Conservation (phyloP, 208 protist genomes). For the Crithidia thermophila region DNA sequence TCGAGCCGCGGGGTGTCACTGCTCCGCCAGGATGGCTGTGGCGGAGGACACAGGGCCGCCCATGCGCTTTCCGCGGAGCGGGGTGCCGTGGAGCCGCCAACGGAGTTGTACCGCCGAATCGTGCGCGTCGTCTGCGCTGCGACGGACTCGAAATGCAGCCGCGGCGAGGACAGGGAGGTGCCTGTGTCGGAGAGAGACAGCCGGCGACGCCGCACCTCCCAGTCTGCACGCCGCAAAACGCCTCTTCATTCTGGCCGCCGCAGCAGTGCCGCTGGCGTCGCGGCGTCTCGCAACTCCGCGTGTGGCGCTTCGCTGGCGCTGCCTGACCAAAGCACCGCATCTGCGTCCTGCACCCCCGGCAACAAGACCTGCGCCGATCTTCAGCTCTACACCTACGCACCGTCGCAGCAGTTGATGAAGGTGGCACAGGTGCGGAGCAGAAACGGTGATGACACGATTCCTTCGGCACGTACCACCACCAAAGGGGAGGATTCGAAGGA, state of each 20-base stretch:
- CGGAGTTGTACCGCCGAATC: too few species aligned
- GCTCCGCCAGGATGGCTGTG: background rate
- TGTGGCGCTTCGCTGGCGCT: background rate
- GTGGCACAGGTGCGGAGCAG: background rate
- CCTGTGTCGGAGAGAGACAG: too few species aligned
- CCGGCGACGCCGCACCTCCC: constrained; percentile 1
- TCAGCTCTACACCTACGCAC: constrained; percentile 31
- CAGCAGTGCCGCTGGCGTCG: background rate
- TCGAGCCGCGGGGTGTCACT: constrained; percentile 6
- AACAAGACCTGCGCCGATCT: constrained; percentile 14
- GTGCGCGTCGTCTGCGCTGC: too few species aligned
- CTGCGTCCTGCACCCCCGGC: background rate
- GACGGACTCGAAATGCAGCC: background rate
- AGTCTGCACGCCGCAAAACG: background rate
- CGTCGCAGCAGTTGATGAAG: constrained; percentile 6
- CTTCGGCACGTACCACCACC: too few species aligned
- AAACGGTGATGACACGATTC: too few species aligned
- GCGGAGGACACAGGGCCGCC: constrained; percentile 1
- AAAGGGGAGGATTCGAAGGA: background rate
- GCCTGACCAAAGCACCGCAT: background rate
- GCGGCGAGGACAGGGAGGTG: background rate
- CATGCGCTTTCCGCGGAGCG: background rate
- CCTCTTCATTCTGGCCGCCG: constrained; percentile 9
- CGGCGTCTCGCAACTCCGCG: background rate
- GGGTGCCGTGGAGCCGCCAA: background rate